phyloP scores from a whole-genome alignment of 371 early-diverging fungal species.

The Saksenaea oblongispora region DNA sequence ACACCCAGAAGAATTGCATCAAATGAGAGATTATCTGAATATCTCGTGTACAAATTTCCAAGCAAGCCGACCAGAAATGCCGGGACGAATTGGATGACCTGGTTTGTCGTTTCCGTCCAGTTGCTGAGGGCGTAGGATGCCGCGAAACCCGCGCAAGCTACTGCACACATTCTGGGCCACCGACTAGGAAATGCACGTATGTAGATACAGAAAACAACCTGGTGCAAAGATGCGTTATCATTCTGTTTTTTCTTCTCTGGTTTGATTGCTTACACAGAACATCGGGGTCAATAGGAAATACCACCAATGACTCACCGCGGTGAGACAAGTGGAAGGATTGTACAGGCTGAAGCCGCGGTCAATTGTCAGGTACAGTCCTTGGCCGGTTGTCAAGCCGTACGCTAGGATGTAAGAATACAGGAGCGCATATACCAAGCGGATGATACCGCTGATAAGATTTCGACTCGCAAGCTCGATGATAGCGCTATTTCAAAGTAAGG shows the following conservation, averaged over 20 bases:
- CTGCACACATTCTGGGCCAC: constrained; percentile 13
- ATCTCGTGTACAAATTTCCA: constrained; percentile 38
- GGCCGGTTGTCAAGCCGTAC: constrained; percentile 69
- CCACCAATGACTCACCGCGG: constrained; percentile 8
- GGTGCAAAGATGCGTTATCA: neutral
- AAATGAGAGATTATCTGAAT: constrained; percentile 33
- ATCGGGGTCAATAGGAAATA: constrained; percentile 15
- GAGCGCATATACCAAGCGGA: constrained; percentile 68
- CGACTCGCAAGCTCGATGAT: constrained; percentile 77
- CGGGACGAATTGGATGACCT: constrained; percentile 49
- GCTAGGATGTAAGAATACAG: constrained; percentile 67
- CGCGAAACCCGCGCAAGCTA: constrained; percentile 20
- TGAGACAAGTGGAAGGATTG: constrained; percentile 12
- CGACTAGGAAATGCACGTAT: constrained; percentile 14
- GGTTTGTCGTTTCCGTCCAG: constrained; percentile 7
- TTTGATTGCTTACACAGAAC: constrained; percentile 9
- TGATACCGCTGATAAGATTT: constrained; percentile 75
- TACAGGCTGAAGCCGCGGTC: constrained; percentile 11
- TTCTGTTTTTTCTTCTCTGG: too few relatives aligned
- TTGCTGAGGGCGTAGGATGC: constrained; percentile 12
- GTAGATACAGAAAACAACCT: constrained; percentile 13
- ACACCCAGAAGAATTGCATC: constrained; percentile 38
- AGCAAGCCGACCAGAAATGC: constrained; percentile 55
- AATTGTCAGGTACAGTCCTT: constrained; percentile 30
- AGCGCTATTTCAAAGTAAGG: constrained; percentile 32